Base-by-base conservation (phyloP, 108 stramenopile species). In the Cyclotella cryptica region DNA sequence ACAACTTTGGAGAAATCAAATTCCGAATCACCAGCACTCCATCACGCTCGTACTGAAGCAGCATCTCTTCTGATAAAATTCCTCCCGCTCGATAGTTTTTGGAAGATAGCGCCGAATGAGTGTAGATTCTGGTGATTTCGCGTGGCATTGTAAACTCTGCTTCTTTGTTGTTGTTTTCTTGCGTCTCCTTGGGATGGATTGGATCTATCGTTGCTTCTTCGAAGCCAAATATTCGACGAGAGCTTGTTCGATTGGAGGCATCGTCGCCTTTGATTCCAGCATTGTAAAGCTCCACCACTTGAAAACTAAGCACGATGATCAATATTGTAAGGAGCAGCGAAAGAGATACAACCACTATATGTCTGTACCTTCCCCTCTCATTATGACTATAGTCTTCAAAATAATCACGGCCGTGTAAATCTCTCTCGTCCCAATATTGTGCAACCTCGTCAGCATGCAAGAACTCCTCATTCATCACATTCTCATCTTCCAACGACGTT, bases 21-120 rank as follows among this genome's bases (percentile, higher is more conserved):
- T 80, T 80, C 10, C 79, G 72, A 68, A 80, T 74, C 7, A 74
- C 79, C 7, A 80, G 27, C 19, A 80, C 79, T 19, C 79, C 79
- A 68, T 80, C 72, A 27, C 62, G 66, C 61, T 80, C 79, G 53
- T 67, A 80, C n/a, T 30, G 22, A 19, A 46, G 35, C 10, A 80
- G 66, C 79, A 80, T 80, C 18, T 72, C 79, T 29, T 80, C 67
- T 3, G 70, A 72, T 14, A 80, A 57, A 9, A 80, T 41, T 10
- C 79, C 79, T 0, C 79, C 79, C 11, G 59, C 79, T 19, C 79
- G 72, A 40, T 80, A 74, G 26, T 80, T 80, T 43, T 73, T 80
- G 41, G 66, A 66, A 28, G 72, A 68, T 6, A 80, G 60, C 8
- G 72, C 41, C 11, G 79, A 44, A 60, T 73, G 72, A 8, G 66